phyloP scores from a whole-genome alignment of 1,139 yeast species.

The Arxiozyma bovina region DNA sequence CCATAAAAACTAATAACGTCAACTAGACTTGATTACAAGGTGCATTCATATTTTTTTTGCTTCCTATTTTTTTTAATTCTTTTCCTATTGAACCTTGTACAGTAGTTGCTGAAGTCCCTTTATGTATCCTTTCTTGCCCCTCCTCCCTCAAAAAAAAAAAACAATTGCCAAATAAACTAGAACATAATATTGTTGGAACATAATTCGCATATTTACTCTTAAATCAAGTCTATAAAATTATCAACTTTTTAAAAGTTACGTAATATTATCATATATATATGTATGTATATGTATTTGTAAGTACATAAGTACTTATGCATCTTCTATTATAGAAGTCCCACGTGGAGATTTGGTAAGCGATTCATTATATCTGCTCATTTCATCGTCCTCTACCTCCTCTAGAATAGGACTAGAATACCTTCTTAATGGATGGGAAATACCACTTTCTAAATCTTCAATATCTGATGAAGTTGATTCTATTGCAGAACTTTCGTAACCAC shows the following conservation, averaged over 20 bases:
- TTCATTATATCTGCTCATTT: constrained; percentile 19
- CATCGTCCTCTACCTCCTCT: constrained; percentile 29
- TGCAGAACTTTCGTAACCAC: background rate
- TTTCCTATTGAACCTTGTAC: too few species aligned
- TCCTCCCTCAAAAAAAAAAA: too few species aligned
- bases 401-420: constrained; percentile 16
- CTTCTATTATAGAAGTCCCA: constrained; percentile 23
- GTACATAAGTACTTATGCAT: constrained; percentile 8
- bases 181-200: too few species aligned
- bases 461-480: background rate
- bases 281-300: background rate
- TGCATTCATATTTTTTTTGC: too few species aligned
- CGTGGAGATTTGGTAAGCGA: constrained; percentile 18
- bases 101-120: too few species aligned
- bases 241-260: background rate
- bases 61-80: too few species aligned
- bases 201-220: too few species aligned
- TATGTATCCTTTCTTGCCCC: too few species aligned
- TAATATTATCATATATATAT: background rate
- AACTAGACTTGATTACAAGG: too few species aligned
- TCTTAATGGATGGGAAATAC: constrained; percentile 3
- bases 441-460: constrained; percentile 1
- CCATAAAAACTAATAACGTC: too few species aligned
- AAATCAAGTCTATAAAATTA: too few species aligned
- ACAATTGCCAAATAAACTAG: background rate